Evolutionary conservation across 2,329 filamentous ascomycete genomes (phyloP).

Genomic region (Aureobasidium mangrovei): DNA sequence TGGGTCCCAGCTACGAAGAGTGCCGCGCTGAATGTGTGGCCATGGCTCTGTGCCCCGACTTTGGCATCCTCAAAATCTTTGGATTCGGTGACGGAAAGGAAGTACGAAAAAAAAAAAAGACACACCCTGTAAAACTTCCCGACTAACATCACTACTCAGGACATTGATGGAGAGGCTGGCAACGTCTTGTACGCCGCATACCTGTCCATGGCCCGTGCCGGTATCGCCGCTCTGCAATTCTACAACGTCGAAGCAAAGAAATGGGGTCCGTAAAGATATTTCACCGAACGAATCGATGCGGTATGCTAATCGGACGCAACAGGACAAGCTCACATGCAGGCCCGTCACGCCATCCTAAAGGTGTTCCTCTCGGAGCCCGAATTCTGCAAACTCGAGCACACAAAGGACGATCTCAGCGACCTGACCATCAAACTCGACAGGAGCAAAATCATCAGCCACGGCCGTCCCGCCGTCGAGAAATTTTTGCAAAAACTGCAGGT

Average conservation of each 20-base stretch:
- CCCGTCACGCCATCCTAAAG: constrained; percentile 77
- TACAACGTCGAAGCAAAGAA: constrained; percentile 88
- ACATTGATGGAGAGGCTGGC: constrained; percentile 69
- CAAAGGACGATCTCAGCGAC: constrained; percentile 58
- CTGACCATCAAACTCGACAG: constrained; percentile 76
- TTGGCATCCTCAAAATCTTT: constrained; percentile 80
- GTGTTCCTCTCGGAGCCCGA: constrained; percentile 77
- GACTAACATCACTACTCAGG: constrained; percentile 19
- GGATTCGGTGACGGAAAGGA: constrained; percentile 72
- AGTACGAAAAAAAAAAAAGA: background rate
- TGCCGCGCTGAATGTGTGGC: constrained; percentile 91
- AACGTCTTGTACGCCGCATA: constrained; percentile 85
- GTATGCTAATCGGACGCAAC: constrained; percentile 14
- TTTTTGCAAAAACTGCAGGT: constrained; percentile 89
- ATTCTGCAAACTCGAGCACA: constrained; percentile 75
- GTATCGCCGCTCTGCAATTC: constrained; percentile 78
- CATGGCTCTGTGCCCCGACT: constrained; percentile 85
- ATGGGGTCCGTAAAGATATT: constrained; percentile 55
- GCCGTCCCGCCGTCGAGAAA: constrained; percentile 71
- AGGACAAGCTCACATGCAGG: constrained; percentile 52
- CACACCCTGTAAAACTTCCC: background rate
- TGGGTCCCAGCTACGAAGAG: constrained; percentile 86
- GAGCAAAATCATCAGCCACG: constrained; percentile 74
- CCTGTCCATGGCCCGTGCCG: constrained; percentile 89
- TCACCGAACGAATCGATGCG: constrained; percentile 32